Conservation (phyloP, 1,284 basidiomycete species). For the Puccinia polysora region DNA sequence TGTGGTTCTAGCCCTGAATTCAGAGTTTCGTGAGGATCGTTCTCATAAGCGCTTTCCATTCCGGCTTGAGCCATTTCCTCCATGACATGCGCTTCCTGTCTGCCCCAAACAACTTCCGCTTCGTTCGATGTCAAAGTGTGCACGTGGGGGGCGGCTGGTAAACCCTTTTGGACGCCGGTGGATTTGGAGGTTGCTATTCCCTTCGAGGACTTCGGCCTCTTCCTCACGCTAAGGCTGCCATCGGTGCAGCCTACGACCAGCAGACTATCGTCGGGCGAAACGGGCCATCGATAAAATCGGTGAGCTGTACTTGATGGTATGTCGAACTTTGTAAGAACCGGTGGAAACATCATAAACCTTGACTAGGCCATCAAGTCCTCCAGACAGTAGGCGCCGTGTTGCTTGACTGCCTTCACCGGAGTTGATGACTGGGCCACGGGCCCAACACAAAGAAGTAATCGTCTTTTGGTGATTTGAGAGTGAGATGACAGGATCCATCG, state of each 20-base stretch:
- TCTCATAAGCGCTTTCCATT: constrained; percentile 46
- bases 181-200: background rate
- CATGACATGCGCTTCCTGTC: constrained; percentile 45
- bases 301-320: constrained; percentile 97
- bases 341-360: constrained; percentile 86
- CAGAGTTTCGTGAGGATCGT: constrained; percentile 27
- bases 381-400: constrained; percentile 74
- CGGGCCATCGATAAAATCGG: constrained; percentile 83
- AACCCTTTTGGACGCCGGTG: constrained; percentile 4
- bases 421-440: constrained; percentile 13
- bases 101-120: constrained; percentile 45
- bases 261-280: constrained; percentile 93
- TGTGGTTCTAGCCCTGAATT: constrained; percentile 18
- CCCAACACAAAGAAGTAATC: constrained; percentile 79
- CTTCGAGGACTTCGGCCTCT: constrained; percentile 41
- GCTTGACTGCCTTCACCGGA: constrained; percentile 1
- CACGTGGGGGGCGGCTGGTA: constrained; percentile 35
- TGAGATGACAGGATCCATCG: constrained; percentile 65
- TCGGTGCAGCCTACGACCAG: constrained; percentile 95
- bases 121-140: constrained; percentile 46
- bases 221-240: constrained; percentile 72
- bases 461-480: constrained; percentile 98
- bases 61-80: constrained; percentile 46
- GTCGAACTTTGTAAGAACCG: constrained; percentile 85
- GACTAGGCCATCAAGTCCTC: constrained; percentile 90